Percentiles rank a stretch among this genome's conserved stretches.
These are phyloP conservation scores for Phanerochaete carnosa DNA, from an alignment of 768 basidiomycete genomes.

Conservation along the genomic window DNA sequence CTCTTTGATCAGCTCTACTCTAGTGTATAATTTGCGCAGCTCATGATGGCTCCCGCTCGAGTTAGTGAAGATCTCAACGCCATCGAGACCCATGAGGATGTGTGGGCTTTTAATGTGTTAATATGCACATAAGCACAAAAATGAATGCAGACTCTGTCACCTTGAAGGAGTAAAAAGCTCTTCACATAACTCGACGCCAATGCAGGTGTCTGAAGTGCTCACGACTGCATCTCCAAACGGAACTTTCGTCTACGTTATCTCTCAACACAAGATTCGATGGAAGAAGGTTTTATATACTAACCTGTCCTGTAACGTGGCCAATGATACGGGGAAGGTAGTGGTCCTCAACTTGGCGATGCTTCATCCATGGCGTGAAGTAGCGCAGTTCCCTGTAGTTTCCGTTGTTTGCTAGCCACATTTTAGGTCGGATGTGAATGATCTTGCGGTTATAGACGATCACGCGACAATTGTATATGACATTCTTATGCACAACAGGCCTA, in stretches of 20 bases:
- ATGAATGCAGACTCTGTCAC: constrained; percentile 36
- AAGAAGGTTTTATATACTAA: constrained; percentile 26
- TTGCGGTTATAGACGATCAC: constrained; percentile 82
- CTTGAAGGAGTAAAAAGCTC: constrained; percentile 96
- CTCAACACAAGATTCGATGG: not conserved
- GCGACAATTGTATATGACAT: constrained; percentile 96
- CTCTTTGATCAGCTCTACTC: constrained; percentile 94
- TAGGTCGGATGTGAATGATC: constrained; percentile 93
- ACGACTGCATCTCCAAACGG: constrained; percentile 96
- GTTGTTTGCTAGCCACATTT: constrained; percentile 99
- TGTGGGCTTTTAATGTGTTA: constrained; percentile 64
- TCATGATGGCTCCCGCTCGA: constrained; percentile 99
- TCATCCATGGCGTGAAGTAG: constrained; percentile 95
- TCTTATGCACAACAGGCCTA: constrained; percentile 98
- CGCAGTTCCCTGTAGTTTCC: constrained; percentile 86
- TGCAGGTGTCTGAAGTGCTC: constrained; percentile 91
- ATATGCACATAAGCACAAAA: not conserved
- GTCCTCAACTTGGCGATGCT: constrained; percentile 86
- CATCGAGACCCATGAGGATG: constrained; percentile 96
- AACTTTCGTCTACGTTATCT: constrained; percentile 64
- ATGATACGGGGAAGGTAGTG: constrained; percentile 91
- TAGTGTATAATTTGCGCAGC: constrained; percentile 88
- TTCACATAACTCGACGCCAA: constrained; percentile 96
- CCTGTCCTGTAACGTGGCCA: constrained; percentile 85
- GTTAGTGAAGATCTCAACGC: constrained; percentile 98